phyloP scores from a whole-genome alignment of 23 red algal species.

The Chondrus crispus region DNA sequence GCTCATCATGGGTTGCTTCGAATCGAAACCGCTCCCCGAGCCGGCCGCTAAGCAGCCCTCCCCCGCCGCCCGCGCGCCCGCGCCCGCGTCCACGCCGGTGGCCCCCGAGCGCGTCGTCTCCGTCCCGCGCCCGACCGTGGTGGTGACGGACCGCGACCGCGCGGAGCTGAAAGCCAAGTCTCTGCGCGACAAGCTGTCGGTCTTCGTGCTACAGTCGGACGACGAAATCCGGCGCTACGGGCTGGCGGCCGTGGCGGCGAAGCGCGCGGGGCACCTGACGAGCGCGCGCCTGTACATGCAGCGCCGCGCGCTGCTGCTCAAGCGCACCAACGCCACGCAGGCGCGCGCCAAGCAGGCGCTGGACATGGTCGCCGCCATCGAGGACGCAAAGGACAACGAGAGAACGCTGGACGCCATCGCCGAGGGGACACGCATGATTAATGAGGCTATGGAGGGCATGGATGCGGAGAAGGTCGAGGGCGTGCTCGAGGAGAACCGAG shows the following conservation, averaged over 20 bases:
- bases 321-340: background rate
- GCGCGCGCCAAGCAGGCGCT: background rate
- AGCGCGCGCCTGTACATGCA: conserved; percentile 20
- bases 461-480: conserved; percentile 18
- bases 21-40: background rate
- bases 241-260: background rate
- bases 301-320: background rate
- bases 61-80: background rate
- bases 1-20: background rate
- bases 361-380: conserved; percentile 36
- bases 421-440: conserved; percentile 20
- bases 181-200: conserved; percentile 24
- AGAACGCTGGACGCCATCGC: conserved; percentile 24
- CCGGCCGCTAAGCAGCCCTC: background rate
- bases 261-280: background rate
- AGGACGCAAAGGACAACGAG: conserved; percentile 35
- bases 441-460: conserved; percentile 22
- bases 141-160: conserved; percentile 17
- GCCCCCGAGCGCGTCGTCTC: background rate
- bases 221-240: conserved; percentile 22
- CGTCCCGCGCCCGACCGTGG: conserved; percentile 11
- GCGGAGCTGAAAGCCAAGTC: conserved; percentile 42
- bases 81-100: background rate
- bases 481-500: background rate
- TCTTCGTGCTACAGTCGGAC: conserved; percentile 4